phyloP scores from a whole-genome alignment of 2,329 filamentous ascomycete species.

The Fusarium sp. region DNA sequence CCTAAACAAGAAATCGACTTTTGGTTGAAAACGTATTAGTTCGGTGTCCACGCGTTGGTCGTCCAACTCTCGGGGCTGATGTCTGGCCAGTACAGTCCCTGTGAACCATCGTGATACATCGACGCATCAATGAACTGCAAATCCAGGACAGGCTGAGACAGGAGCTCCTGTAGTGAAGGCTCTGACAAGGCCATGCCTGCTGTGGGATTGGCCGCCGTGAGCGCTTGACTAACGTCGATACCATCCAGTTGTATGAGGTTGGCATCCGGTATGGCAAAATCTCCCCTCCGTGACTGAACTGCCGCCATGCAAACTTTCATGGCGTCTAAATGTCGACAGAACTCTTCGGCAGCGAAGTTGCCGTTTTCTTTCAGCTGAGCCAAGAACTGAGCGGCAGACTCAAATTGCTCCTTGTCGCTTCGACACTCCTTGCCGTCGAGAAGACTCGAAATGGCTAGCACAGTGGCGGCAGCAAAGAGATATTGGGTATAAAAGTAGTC shows the following conservation, averaged over 20 bases:
- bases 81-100: slow-evolving; percentile 43
- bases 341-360: slow-evolving; percentile 56
- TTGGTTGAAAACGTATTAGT: not conserved
- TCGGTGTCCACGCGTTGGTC: slow-evolving; percentile 32
- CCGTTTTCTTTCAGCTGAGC: slow-evolving; percentile 53
- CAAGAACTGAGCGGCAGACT: slow-evolving; percentile 53
- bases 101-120: slow-evolving; percentile 42
- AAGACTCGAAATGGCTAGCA: slow-evolving; percentile 58
- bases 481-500: slow-evolving; percentile 61
- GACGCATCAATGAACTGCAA: slow-evolving; percentile 50
- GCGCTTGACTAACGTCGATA: slow-evolving; percentile 28
- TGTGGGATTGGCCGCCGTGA: slow-evolving; percentile 37
- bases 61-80: slow-evolving; percentile 44
- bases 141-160: slow-evolving; percentile 49
- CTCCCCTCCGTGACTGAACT: slow-evolving; percentile 28
- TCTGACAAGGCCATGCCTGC: slow-evolving; percentile 52
- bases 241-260: slow-evolving; percentile 25
- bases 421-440: slow-evolving; percentile 46
- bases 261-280: slow-evolving; percentile 15
- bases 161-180: slow-evolving; percentile 50
- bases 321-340: slow-evolving; percentile 54
- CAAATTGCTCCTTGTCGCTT: slow-evolving; percentile 55
- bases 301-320: slow-evolving; percentile 46
- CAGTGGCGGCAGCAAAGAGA: slow-evolving; percentile 58
- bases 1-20: not conserved